These are phyloP conservation scores for Thalassiosira oceanica DNA, from an alignment of 352 stramenopile species.

Conservation along the genomic window DNA sequence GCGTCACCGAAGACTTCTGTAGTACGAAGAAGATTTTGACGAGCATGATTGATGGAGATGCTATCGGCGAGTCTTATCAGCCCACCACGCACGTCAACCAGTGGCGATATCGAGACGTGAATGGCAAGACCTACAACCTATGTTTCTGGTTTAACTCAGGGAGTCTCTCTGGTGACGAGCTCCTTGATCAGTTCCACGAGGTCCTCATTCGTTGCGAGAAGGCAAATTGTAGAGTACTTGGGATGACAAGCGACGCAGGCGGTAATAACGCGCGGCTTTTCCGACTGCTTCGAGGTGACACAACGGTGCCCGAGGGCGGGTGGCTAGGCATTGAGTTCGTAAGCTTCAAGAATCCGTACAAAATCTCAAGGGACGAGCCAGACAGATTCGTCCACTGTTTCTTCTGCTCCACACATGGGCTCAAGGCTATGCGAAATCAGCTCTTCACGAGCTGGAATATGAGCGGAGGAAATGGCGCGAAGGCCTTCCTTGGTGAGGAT, in stretches of 20 bases:
- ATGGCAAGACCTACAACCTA: constrained; percentile 2
- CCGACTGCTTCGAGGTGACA: not conserved
- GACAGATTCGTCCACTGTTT: constrained; percentile 3
- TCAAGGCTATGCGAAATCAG: constrained; percentile 6
- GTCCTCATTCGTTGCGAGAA: constrained; percentile 16
- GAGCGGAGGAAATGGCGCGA: not conserved
- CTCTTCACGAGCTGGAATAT: not conserved
- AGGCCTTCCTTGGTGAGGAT: not conserved
- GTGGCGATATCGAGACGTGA: not conserved
- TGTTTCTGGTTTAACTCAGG: constrained; percentile 6
- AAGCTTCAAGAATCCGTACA: constrained; percentile 1
- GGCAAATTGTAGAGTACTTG: constrained; percentile 3
- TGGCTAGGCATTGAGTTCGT: constrained; percentile 1
- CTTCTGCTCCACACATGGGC: constrained; percentile 3
- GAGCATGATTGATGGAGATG: constrained; percentile 3
- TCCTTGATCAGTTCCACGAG: constrained; percentile 3
- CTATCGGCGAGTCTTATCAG: not conserved
- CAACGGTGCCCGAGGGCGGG: not conserved
- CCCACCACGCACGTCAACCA: constrained; percentile 7
- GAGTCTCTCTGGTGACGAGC: not conserved
- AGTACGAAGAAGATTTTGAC: constrained; percentile 6
- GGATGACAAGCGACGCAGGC: constrained; percentile 8
- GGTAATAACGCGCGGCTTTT: not conserved
- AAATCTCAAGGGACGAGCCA: no score
- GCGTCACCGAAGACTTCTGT: constrained; percentile 2